Percentiles rank a stretch among this genome's conserved stretches.
Evolutionary conservation across 2,329 filamentous ascomycete species (phyloP).

Genomic region (Colletotrichum ledebouriae): DNA sequence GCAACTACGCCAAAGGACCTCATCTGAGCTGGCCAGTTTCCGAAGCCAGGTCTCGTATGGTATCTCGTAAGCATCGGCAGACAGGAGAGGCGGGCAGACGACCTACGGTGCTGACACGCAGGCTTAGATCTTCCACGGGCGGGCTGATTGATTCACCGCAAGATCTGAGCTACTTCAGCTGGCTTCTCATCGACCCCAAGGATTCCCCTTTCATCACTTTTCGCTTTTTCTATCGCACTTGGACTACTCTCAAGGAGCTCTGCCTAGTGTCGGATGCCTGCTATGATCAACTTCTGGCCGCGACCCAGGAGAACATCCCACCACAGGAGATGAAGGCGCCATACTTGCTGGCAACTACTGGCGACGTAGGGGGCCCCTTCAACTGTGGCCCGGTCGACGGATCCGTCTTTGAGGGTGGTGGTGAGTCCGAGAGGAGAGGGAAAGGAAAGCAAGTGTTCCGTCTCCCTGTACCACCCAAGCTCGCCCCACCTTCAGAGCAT

Average conservation of each 20-base stretch:
- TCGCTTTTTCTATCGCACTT: constrained; percentile 69
- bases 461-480: constrained; percentile 48
- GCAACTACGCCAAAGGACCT: constrained; percentile 59
- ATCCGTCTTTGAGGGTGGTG: constrained; percentile 5
- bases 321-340: constrained; percentile 1
- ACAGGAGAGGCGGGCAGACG: no score
- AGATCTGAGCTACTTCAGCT: constrained; percentile 66
- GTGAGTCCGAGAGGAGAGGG: background rate
- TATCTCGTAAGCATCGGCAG: constrained; percentile 60
- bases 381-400: constrained; percentile 19
- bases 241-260: constrained; percentile 61
- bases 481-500: constrained; percentile 34
- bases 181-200: constrained; percentile 63
- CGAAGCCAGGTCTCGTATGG: constrained; percentile 64
- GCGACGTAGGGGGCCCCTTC: background rate
- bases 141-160: constrained; percentile 66
- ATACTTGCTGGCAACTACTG: background rate
- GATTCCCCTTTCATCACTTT: constrained; percentile 67
- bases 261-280: constrained; percentile 58
- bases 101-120: no score
- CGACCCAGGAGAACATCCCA: background rate
- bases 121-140: constrained; percentile 62
- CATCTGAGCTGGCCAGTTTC: constrained; percentile 58
- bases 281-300: constrained; percentile 37
- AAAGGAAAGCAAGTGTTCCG: constrained; percentile 2